Conservation (phyloP, 140 eudicot species). For the Erigeron philadelphicus region DNA sequence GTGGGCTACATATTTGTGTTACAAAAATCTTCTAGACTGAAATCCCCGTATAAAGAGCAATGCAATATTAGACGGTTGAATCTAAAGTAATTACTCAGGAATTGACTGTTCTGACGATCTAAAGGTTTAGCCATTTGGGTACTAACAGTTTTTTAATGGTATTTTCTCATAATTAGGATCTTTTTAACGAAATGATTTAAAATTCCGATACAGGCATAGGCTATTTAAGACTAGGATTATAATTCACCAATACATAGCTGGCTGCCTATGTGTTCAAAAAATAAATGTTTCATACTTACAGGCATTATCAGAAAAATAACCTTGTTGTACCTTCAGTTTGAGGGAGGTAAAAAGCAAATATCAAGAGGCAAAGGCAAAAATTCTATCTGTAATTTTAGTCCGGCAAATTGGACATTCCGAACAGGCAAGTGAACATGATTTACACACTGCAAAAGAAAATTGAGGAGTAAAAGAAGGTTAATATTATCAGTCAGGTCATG, state of each 20-base stretch:
- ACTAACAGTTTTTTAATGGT: no score
- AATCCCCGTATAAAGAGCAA: not conserved
- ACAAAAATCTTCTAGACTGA: not conserved
- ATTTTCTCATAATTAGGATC: no score
- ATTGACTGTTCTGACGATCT: no score
- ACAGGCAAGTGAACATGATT: slow-evolving; percentile 96
- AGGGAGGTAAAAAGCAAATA: slow-evolving; percentile 31
- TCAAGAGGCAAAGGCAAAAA: slow-evolving; percentile 89
- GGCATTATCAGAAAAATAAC: slow-evolving; percentile 13
- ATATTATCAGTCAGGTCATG: slow-evolving; percentile 5
- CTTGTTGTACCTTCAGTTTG: slow-evolving; percentile 43
- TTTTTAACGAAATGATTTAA: not conserved
- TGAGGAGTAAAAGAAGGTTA: not conserved
- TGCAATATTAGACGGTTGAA: not conserved
- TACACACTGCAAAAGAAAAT: slow-evolving; percentile 71
- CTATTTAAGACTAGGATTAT: not conserved
- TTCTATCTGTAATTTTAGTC: slow-evolving; percentile 77
- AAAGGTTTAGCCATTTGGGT: no score
- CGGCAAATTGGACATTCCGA: slow-evolving; percentile 96
- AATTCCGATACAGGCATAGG: not conserved
- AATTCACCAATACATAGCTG: not conserved
- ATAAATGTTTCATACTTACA: not conserved
- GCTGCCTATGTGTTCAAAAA: slow-evolving; percentile 4
- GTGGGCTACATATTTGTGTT: not conserved
- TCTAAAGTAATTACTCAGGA: no score